phyloP scores from a whole-genome alignment of 257 asterid genomes.

The Solanum neorickii region DNA sequence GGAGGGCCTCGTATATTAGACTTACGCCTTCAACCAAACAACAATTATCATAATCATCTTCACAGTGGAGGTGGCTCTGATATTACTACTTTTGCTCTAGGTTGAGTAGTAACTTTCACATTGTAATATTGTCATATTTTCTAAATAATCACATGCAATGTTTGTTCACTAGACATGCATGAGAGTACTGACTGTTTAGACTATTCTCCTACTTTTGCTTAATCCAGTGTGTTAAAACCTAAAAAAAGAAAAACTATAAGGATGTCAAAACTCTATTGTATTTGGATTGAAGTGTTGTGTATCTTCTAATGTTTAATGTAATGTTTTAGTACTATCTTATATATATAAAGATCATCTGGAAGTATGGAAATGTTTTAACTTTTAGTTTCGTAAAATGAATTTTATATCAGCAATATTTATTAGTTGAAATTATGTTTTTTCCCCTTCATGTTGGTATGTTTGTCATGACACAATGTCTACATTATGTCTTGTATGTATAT shows the following conservation, averaged over 20 bases:
- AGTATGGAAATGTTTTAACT: neutral
- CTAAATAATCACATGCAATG: neutral
- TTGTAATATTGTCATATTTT: neutral
- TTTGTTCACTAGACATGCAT: neutral
- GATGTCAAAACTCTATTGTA: neutral
- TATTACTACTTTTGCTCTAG: conserved; percentile 60
- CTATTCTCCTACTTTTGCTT: neutral
- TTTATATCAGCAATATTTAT: neutral
- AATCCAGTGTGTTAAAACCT: neutral
- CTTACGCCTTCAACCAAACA: conserved; percentile 36
- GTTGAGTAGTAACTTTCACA: conserved; percentile 29
- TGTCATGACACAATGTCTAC: too few species aligned
- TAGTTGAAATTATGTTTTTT: too few species aligned
- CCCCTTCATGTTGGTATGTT: neutral
- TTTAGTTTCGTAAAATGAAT: neutral
- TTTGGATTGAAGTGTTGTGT: neutral
- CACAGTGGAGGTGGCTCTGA: conserved; percentile 75
- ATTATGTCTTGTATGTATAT: too few species aligned
- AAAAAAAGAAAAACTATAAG: neutral
- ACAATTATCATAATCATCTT: conserved; percentile 18
- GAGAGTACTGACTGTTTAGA: neutral
- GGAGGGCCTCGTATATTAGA: conserved; percentile 39
- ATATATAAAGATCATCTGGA: neutral
- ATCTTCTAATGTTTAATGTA: neutral
- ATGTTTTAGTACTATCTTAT: neutral